Evolutionary conservation across 2,329 filamentous ascomycete genomes (phyloP), one percentile per base, ranked within the genome.

Genomic region (Hymenoscyphus fraxineus): DNA sequence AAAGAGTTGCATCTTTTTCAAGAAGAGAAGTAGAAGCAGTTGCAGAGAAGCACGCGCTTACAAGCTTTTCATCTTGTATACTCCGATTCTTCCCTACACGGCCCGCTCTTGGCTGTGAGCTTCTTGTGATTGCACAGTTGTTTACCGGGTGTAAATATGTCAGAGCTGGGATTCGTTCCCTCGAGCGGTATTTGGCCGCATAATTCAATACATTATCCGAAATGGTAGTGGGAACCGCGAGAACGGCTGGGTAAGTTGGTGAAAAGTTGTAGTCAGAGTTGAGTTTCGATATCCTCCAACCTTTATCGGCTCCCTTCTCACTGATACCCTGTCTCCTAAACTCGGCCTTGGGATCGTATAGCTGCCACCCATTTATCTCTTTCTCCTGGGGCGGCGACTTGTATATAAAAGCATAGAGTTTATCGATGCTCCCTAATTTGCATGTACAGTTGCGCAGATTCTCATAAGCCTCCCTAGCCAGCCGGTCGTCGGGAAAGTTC

Each of bases 131-230:
- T 31, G 93, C 95, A 77, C 95, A 98, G 76, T 96, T 97, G 76
- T 98, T 99, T 72, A 97, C 83, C 0, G 92, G 92, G 76, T 99
- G 95, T n/a, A 97, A 86, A 77, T 99, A 99, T 27, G 93, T 93
- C 47, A 99, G 80, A 3, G 88, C 90, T 1, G 95, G 95, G 76
- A 99, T 93, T 66, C 95, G 88, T 68, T 89, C 88, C 65, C 93
- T 87, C 0, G 95, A 98, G 60, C 95, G 90, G 78, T 96, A 98
- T 67, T 88, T 86, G 65, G 88, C 90, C 32, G 93, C 95, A 75
- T 99, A 96, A 74, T 97, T 97, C 59, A 99, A 85, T 58, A 94
- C 93, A 73, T 95, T 97, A 77, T 99, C 95, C n/a, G 94, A 98
- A 70, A 99, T 96, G 65, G 85, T 87, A 31, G 89, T 87, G 27